These are phyloP conservation scores for Furcasterigmium furcatum DNA, from an alignment of 2,329 filamentous ascomycete genomes.

Conservation along the genomic window DNA sequence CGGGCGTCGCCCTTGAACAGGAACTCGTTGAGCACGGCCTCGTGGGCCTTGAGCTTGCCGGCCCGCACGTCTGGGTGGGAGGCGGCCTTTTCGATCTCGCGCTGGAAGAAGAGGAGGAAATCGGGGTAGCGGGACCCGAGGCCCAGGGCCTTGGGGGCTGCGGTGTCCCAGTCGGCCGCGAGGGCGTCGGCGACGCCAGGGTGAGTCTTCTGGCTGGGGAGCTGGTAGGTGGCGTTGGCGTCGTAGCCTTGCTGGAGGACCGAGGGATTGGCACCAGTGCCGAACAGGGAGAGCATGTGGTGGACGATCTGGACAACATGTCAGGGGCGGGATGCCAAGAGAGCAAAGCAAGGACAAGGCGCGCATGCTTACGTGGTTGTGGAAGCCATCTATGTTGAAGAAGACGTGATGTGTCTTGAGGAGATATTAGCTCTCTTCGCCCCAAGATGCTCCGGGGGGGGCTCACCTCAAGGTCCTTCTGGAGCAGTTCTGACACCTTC, in stretches of 20 bases:
- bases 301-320: constrained; percentile 60
- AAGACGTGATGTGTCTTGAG: constrained; percentile 66
- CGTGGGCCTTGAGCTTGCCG: constrained; percentile 47
- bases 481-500: constrained; percentile 64
- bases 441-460: neutral
- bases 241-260: constrained; percentile 63
- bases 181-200: constrained; percentile 52
- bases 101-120: constrained; percentile 74
- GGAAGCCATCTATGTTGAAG: constrained; percentile 73
- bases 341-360: neutral
- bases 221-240: constrained; percentile 65
- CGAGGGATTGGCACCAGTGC: constrained; percentile 62
- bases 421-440: neutral
- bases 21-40: constrained; percentile 60
- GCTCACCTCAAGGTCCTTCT: constrained; percentile 65
- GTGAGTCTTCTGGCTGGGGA: constrained; percentile 43
- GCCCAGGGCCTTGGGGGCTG: constrained; percentile 58
- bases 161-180: constrained; percentile 42
- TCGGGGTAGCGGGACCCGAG: constrained; percentile 63
- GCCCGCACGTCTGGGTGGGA: neutral
- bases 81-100: constrained; percentile 57
- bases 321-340: neutral
- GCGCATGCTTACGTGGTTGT: constrained; percentile 76
- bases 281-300: constrained; percentile 72
- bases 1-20: constrained; percentile 64